These are phyloP conservation scores for Myotisia sp. DNA, from an alignment of 2,329 filamentous ascomycete genomes.

Conservation along the genomic window DNA sequence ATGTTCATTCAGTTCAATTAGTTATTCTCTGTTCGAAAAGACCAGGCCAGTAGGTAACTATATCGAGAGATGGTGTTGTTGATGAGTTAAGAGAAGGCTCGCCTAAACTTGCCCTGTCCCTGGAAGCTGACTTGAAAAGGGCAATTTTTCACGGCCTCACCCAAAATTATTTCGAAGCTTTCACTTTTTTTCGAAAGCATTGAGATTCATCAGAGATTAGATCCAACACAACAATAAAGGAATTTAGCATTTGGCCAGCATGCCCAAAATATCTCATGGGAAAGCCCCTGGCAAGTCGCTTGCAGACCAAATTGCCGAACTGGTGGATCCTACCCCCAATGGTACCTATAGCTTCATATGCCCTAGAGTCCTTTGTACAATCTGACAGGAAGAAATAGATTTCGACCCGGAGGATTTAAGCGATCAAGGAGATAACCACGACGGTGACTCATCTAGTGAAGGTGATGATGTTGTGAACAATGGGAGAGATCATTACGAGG, in stretches of 20 bases:
- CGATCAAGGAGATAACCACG: constrained; percentile 42
- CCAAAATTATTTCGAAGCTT: constrained; percentile 6
- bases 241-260: not conserved
- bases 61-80: not conserved
- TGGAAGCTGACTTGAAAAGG: not conserved
- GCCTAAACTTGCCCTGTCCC: constrained; percentile 1
- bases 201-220: too few relatives aligned
- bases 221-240: too few relatives aligned
- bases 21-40: constrained; percentile 1
- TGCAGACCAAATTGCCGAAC: constrained; percentile 47
- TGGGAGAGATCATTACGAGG: constrained; percentile 75
- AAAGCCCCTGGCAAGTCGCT: constrained; percentile 37
- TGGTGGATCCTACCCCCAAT: constrained; percentile 47
- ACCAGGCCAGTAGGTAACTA: constrained; percentile 3
- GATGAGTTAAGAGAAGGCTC: constrained; percentile 2
- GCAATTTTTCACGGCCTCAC: constrained; percentile 9
- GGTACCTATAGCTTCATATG: constrained; percentile 32
- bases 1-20: too few relatives aligned
- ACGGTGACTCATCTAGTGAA: constrained; percentile 39
- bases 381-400: constrained; percentile 37
- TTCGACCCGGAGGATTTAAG: constrained; percentile 62
- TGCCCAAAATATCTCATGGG: constrained; percentile 31
- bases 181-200: too few relatives aligned
- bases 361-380: constrained; percentile 4
- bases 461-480: constrained; percentile 31